A percentile compares a stretch with the other conserved stretches of the same genome.
Evolutionary conservation across 73 alveolate genomes (phyloP).

Genomic region (Paramecium pentaurelia): DNA sequence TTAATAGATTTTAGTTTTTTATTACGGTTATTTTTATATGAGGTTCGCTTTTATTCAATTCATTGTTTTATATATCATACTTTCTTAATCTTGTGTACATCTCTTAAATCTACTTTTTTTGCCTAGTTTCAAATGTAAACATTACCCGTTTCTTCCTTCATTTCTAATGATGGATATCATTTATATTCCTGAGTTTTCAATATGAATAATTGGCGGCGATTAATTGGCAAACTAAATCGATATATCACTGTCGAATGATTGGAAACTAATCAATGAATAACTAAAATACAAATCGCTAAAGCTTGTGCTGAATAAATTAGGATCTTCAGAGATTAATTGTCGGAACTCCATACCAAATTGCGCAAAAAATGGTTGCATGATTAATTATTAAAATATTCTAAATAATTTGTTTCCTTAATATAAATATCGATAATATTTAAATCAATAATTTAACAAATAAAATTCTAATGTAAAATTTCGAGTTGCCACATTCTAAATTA

Average conservation of each 20-base stretch:
- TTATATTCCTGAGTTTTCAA: neutral
- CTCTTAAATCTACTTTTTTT: neutral
- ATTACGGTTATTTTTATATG: neutral
- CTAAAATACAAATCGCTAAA: neutral
- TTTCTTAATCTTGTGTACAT: neutral
- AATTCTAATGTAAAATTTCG: neutral
- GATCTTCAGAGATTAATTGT: neutral
- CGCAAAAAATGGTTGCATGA: neutral
- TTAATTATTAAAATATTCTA: neutral
- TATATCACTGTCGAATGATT: neutral
- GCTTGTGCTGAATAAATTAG: neutral
- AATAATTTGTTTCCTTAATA: neutral
- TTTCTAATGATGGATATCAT: neutral
- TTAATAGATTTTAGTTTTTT: neutral
- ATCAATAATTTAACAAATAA: neutral
- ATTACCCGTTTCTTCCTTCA: neutral
- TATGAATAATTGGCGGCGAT: neutral
- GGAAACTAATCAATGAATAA: neutral
- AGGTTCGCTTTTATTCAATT: neutral
- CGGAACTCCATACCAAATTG: neutral
- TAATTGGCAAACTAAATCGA: neutral
- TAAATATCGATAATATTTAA: neutral
- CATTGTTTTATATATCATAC: neutral
- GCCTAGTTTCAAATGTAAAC: neutral
- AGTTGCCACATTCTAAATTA: slow-evolving; percentile 11